Percentiles rank a stretch among this genome's conserved stretches.
Conservation (phyloP, 2,329 filamentous ascomycete species). For the Microsporum canis region DNA sequence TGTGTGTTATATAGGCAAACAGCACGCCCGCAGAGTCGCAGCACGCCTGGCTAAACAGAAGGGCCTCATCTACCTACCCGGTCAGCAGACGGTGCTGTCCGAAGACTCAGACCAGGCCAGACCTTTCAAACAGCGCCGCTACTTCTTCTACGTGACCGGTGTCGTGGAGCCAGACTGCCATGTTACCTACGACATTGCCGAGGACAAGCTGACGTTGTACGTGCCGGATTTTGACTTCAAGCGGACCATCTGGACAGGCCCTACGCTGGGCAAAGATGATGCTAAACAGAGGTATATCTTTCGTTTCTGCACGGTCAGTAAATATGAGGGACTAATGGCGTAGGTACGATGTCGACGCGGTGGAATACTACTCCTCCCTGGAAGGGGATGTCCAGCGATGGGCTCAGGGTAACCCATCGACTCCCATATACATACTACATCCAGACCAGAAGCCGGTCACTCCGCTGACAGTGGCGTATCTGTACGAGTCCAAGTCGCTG, state of each 20-base stretch:
- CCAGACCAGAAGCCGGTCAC: slow-evolving; percentile 24
- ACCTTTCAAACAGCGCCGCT: slow-evolving; percentile 48
- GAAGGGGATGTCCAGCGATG: slow-evolving; percentile 39
- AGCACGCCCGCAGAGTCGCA: slow-evolving; percentile 39
- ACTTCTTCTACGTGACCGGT: slow-evolving; percentile 52
- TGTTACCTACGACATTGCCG: slow-evolving; percentile 46
- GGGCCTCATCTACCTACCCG: slow-evolving; percentile 48
- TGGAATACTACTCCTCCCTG: slow-evolving; percentile 46
- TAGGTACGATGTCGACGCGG: slow-evolving; percentile 59
- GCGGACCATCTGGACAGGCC: slow-evolving; percentile 34
- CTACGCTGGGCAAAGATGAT: slow-evolving; percentile 40
- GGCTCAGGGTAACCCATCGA: slow-evolving; percentile 18
- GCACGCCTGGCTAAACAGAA: slow-evolving; percentile 26
- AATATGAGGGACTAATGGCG: slow-evolving; percentile 9
- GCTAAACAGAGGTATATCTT: slow-evolving; percentile 41
- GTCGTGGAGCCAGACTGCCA: slow-evolving; percentile 44
- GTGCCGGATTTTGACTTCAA: slow-evolving; percentile 56
- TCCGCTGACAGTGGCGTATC: neutral
- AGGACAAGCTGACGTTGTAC: slow-evolving; percentile 59
- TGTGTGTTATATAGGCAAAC: slow-evolving; percentile 32
- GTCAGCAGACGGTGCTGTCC: slow-evolving; percentile 39
- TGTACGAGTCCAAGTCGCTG: slow-evolving; percentile 21
- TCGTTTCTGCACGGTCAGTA: neutral
- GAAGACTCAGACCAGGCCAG: slow-evolving; percentile 48
- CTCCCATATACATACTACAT: slow-evolving; percentile 30